Conservation (phyloP, 2,329 filamentous ascomycete species). For the Botryotinia globosa region DNA sequence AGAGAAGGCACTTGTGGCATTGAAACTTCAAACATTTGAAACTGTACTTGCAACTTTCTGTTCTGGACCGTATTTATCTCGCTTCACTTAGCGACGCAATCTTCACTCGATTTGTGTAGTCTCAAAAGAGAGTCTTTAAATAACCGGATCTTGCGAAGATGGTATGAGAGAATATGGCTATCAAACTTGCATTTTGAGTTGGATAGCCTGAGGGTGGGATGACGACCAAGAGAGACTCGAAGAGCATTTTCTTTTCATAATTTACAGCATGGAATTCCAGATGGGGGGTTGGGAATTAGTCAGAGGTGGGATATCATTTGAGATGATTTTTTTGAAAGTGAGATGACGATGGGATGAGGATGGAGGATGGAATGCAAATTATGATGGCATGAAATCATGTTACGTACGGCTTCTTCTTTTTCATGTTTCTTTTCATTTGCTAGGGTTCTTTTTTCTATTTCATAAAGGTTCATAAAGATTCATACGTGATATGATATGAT, state of each 20-base stretch:
- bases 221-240: not conserved
- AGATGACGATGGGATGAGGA: not conserved
- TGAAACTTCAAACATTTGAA: conserved; percentile 11
- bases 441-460: not conserved
- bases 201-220: conserved; percentile 6
- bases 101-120: conserved; percentile 3
- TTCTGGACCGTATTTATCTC: conserved; percentile 11
- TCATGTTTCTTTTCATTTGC: conserved; percentile 2
- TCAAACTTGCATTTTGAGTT: conserved; percentile 10
- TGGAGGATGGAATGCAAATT: conserved; percentile 16
- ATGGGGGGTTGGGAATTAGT: not conserved
- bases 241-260: conserved; percentile 15
- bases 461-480: not conserved
- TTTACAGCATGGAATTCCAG: not conserved
- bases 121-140: conserved; percentile 1
- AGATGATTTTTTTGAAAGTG: conserved; percentile 4
- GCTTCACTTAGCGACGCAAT: not conserved
- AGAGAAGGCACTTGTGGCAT: not conserved
- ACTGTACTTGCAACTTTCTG: conserved; percentile 2
- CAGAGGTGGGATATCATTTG: conserved; percentile 2
- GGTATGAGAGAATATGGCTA: not conserved
- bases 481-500: not conserved
- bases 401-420: not conserved
- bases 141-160: not conserved
- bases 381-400: conserved; percentile 17